Evolutionary conservation across 2,329 filamentous ascomycete species (phyloP).

Genomic region (Sarocladium brachiariae): DNA sequence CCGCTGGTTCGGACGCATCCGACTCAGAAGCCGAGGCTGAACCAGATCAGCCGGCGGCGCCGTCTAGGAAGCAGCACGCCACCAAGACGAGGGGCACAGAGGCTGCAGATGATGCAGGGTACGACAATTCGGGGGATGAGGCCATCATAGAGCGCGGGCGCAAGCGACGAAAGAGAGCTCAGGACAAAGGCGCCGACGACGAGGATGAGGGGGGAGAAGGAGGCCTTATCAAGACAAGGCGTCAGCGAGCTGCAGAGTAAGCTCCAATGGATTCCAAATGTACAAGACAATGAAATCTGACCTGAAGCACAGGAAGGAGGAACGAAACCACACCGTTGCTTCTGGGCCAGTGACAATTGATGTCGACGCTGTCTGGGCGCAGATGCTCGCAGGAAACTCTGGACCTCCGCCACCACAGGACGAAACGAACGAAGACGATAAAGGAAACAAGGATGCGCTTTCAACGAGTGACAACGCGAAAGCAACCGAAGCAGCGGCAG

Average conservation of each 20-base stretch:
- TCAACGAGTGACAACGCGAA: slow-evolving; percentile 4
- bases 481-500: slow-evolving; percentile 10
- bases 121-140: slow-evolving; percentile 68
- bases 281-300: slow-evolving; percentile 14
- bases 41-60: slow-evolving; percentile 19
- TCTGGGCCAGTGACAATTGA: slow-evolving; percentile 60
- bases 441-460: background rate
- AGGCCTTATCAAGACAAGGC: slow-evolving; percentile 64
- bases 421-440: background rate
- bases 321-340: slow-evolving; percentile 44
- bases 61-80: slow-evolving; percentile 13
- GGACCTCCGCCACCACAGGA: slow-evolving; percentile 11
- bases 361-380: slow-evolving; percentile 63
- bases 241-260: slow-evolving; percentile 60
- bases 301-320: slow-evolving; percentile 43
- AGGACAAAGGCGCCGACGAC: slow-evolving; percentile 20
- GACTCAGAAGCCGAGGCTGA: slow-evolving; percentile 42
- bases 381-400: slow-evolving; percentile 46
- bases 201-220: slow-evolving; percentile 51
- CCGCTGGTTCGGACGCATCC: slow-evolving; percentile 41
- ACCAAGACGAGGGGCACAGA: slow-evolving; percentile 13
- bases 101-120: slow-evolving; percentile 38
- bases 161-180: slow-evolving; percentile 39
- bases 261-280: slow-evolving; percentile 15
- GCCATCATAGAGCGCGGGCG: slow-evolving; percentile 57